These are phyloP conservation scores for Discostella stelligeroides DNA, from an alignment of 108 stramenopile species.

Conservation along the genomic window DNA sequence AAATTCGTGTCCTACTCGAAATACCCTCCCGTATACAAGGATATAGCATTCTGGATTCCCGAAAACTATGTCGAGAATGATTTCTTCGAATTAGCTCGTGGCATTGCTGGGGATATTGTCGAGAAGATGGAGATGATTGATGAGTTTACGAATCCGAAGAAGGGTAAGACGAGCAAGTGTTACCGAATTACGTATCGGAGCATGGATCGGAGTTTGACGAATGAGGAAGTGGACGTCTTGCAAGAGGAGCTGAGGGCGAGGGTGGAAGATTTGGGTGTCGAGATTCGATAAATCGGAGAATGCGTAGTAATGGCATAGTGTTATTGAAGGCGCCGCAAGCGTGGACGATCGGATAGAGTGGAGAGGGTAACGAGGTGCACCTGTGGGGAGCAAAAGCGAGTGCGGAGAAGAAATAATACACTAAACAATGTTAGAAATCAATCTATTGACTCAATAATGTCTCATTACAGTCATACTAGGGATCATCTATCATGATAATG, in stretches of 20 bases:
- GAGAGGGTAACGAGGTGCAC: too few relatives aligned
- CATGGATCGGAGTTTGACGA: constrained; percentile 86
- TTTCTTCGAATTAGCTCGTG: constrained; percentile 77
- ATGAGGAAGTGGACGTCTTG: constrained; percentile 82
- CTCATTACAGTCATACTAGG: background rate
- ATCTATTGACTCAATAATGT: background rate
- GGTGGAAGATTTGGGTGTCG: constrained; percentile 50
- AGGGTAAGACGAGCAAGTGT: constrained; percentile 64
- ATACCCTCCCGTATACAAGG: constrained; percentile 86
- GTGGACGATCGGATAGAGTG: too few relatives aligned
- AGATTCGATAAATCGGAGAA: constrained; percentile 52
- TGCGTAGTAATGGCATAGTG: too few relatives aligned
- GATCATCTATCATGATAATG: background rate
- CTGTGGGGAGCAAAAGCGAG: too few relatives aligned
- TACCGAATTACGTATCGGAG: constrained; percentile 82
- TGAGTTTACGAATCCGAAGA: constrained; percentile 84
- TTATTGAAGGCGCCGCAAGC: too few relatives aligned
- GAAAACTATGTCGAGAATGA: constrained; percentile 78
- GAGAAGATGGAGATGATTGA: constrained; percentile 83
- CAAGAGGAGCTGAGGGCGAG: constrained; percentile 64
- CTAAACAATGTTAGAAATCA: background rate
- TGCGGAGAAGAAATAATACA: background rate
- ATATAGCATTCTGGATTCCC: constrained; percentile 85
- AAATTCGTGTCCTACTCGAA: constrained; percentile 80
- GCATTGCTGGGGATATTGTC: constrained; percentile 80